These are phyloP conservation scores for Aspergillus hiratsukae DNA, from an alignment of 2,329 filamentous ascomycete species.

Conservation along the genomic window DNA sequence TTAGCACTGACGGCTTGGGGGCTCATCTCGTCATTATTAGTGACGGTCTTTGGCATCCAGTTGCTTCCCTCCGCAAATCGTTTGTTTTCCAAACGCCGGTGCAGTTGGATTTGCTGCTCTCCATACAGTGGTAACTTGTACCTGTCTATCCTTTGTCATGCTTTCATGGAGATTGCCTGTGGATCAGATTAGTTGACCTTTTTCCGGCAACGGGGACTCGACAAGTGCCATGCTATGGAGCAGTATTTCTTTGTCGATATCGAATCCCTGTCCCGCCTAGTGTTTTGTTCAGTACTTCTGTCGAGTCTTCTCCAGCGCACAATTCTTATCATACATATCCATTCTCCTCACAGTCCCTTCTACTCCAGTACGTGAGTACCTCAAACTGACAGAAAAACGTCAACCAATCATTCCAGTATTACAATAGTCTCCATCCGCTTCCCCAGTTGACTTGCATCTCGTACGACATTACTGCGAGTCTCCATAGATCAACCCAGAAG, in stretches of 20 bases:
- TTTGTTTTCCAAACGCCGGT: neutral
- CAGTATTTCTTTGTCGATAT: neutral
- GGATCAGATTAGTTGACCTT: neutral
- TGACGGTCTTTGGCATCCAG: neutral
- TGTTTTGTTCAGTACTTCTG: neutral
- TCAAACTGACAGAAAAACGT: neutral
- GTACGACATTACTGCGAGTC: neutral
- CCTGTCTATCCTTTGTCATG: neutral
- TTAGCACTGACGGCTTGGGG: neutral
- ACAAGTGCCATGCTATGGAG: too few relatives aligned
- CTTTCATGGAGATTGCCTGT: neutral
- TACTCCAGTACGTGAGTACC: neutral
- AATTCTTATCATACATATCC: neutral
- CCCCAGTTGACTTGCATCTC: neutral
- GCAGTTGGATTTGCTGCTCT: neutral
- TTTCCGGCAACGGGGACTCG: neutral
- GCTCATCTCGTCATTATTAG: neutral
- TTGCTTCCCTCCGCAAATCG: neutral
- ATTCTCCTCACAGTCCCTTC: neutral
- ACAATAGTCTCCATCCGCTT: neutral
- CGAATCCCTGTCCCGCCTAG: neutral
- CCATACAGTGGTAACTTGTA: neutral
- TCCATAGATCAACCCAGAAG: neutral
- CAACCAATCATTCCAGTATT: neutral
- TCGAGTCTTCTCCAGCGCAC: neutral